A percentile compares a stretch with the other conserved stretches of the same genome.
Conservation (phyloP, 768 basidiomycete species). For the Porpolomopsis calyptriformis region DNA sequence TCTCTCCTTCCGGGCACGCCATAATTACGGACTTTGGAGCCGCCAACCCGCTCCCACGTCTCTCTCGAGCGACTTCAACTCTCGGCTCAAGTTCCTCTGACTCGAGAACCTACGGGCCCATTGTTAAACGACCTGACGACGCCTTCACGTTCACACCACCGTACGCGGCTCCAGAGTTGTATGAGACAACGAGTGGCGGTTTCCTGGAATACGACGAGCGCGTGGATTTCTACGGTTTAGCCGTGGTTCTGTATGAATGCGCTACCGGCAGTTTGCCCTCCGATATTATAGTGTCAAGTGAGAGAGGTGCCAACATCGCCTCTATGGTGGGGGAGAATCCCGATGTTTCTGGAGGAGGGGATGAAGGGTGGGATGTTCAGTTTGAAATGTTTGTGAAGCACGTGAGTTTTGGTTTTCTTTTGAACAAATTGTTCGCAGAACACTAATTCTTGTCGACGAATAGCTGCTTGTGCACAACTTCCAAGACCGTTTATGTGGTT, state of each 20-base stretch:
- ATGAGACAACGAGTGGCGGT: constrained; percentile 16
- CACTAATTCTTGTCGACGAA: not conserved
- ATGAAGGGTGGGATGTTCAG: constrained; percentile 15
- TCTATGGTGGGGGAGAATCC: not conserved
- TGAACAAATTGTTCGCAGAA: not conserved
- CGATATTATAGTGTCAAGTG: not conserved
- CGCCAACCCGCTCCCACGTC: constrained; percentile 24
- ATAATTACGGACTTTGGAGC: constrained; percentile 60
- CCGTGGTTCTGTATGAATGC: constrained; percentile 23
- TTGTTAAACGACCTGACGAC: constrained; percentile 17
- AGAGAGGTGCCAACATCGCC: not conserved
- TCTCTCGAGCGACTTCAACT: not conserved
- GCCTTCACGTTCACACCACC: constrained; percentile 23
- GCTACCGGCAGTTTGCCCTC: constrained; percentile 21
- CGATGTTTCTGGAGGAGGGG: constrained; percentile 9
- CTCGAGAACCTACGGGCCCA: constrained; percentile 4
- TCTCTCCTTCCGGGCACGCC: constrained; percentile 35
- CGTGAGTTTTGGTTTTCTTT: not conserved
- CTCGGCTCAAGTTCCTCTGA: not conserved
- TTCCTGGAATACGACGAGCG: constrained; percentile 22
- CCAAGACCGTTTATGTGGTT: constrained; percentile 18
- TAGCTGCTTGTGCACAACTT: constrained; percentile 22
- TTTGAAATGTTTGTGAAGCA: constrained; percentile 17
- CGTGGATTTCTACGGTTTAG: constrained; percentile 30
- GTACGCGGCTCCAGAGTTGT: constrained; percentile 28